Evolutionary conservation across 2,329 filamentous ascomycete genomes (phyloP).

Genomic region (Macroventuria anomochaeta): DNA sequence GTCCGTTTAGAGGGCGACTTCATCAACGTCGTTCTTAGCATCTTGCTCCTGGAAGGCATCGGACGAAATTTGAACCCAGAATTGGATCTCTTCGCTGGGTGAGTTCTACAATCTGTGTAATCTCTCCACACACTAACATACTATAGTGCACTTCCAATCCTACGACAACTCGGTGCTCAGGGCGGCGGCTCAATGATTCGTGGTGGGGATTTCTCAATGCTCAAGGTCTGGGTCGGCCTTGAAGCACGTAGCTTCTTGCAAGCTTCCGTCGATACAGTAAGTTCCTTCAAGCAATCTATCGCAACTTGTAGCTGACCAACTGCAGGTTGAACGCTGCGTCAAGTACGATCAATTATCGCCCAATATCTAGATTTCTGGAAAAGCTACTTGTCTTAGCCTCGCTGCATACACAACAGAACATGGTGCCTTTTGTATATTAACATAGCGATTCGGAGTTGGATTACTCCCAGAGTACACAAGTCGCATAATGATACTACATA

Average conservation of each 20-base stretch:
- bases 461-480: background rate
- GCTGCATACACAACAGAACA: background rate
- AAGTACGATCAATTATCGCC: slow-evolving; percentile 89
- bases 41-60: slow-evolving; percentile 91
- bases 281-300: slow-evolving; percentile 38
- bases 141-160: slow-evolving; percentile 80
- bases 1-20: slow-evolving; percentile 96
- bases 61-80: slow-evolving; percentile 85
- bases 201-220: slow-evolving; percentile 67
- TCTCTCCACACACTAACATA: slow-evolving; percentile 17
- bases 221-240: slow-evolving; percentile 88
- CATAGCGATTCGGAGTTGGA: background rate
- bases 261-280: slow-evolving; percentile 85
- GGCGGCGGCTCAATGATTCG: slow-evolving; percentile 65
- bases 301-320: slow-evolving; percentile 2
- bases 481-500: slow-evolving; percentile 1
- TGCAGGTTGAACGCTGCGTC: slow-evolving; percentile 81
- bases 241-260: slow-evolving; percentile 90
- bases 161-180: slow-evolving; percentile 84
- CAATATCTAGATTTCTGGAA: slow-evolving; percentile 66
- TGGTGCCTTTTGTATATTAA: background rate
- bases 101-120: slow-evolving; percentile 32
- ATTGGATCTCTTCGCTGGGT: slow-evolving; percentile 82
- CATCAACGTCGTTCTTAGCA: slow-evolving; percentile 96
- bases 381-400: background rate